A percentile compares a stretch with the other conserved stretches of the same genome.
Conservation (phyloP, 2,329 filamentous ascomycete species). For the Coccinonectria pachysandricola region DNA sequence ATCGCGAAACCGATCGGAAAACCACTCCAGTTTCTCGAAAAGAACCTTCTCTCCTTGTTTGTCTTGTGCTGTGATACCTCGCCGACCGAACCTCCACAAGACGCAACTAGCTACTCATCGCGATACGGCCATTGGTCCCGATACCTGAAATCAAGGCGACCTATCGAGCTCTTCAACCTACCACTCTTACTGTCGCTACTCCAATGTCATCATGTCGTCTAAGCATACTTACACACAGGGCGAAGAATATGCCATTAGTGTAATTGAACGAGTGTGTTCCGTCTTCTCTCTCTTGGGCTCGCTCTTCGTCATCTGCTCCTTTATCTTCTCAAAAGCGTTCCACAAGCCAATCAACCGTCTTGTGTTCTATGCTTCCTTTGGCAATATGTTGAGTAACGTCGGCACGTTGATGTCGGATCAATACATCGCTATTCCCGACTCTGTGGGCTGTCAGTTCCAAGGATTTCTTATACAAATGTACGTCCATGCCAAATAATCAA, state of each 20-base stretch:
- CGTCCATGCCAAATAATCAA: no score
- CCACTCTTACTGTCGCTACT: conserved; percentile 1
- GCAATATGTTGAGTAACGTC: conserved; percentile 68
- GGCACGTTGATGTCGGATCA: conserved; percentile 62
- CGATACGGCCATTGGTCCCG: no score
- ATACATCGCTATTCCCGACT: conserved; percentile 39
- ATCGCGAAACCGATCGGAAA: no score
- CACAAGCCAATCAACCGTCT: conserved; percentile 82
- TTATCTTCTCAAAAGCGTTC: conserved; percentile 56
- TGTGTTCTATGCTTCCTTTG: conserved; percentile 74
- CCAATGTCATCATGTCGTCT: conserved; percentile 9
- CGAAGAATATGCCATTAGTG: conserved; percentile 45
- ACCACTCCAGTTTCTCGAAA: no score
- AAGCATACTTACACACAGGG: conserved; percentile 7
- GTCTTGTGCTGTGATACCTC: no score
- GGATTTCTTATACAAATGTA: conserved; percentile 76
- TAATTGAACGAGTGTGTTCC: conserved; percentile 59
- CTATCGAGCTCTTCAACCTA: conserved; percentile 1
- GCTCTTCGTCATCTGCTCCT: conserved; percentile 61
- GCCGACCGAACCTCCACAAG: no score
- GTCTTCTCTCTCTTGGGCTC: conserved; percentile 62
- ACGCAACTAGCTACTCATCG: no score
- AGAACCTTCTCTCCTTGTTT: no score
- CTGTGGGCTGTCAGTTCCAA: conserved; percentile 59
- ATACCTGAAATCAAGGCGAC: neutral